Conservation (phyloP, 257 asterid species). For the Ophiorrhiza pumila region DNA sequence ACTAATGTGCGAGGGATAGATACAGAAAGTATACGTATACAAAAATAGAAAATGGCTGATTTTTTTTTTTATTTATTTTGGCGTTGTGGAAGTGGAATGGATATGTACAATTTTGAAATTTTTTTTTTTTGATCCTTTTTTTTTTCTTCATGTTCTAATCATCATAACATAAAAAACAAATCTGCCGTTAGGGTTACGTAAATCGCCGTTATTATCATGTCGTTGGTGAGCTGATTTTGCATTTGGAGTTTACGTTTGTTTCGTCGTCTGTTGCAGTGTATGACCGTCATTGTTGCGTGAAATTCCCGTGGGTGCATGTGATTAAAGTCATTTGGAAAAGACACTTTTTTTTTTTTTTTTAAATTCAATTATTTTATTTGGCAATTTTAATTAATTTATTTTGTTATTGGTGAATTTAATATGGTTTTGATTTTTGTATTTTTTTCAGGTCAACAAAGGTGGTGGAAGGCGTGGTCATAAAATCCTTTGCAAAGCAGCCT, state of each 20-base stretch:
- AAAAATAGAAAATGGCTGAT: not conserved
- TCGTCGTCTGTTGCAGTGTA: not conserved
- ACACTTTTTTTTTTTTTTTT: not conserved
- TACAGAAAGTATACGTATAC: not conserved
- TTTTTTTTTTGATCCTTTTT: not conserved
- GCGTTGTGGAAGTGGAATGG: not conserved
- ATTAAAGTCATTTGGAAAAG: not conserved
- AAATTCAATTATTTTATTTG: not conserved
- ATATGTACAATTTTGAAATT: too few species aligned
- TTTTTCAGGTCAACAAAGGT: not conserved
- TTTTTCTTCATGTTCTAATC: not conserved
- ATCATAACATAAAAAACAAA: not conserved
- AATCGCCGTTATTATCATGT: not conserved
- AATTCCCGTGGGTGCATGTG: not conserved
- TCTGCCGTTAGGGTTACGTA: not conserved
- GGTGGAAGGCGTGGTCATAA: too few species aligned
- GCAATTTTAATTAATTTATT: not conserved
- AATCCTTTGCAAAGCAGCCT: too few species aligned
- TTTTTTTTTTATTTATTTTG: too few species aligned
- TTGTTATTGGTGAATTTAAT: not conserved
- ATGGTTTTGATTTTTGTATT: not conserved
- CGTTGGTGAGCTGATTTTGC: not conserved
- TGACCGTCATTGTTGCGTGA: conserved; percentile 1
- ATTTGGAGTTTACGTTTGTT: not conserved
- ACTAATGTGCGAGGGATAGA: not conserved